A percentile compares a stretch with the other conserved stretches of the same genome.
Conservation (phyloP, 1,284 basidiomycete species). For the Wallemia hederae region DNA sequence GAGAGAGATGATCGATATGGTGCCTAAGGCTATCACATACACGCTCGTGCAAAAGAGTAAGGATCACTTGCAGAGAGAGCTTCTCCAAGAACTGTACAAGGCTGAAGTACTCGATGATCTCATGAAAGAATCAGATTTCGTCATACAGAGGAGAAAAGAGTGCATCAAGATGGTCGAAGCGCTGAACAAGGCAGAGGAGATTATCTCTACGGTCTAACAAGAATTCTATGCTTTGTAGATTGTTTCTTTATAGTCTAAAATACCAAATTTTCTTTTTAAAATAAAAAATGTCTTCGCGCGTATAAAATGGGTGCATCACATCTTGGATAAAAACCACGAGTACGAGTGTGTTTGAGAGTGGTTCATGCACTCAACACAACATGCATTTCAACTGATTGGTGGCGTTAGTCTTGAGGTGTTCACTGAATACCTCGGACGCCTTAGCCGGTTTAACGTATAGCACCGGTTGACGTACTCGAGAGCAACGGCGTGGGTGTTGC, state of each 20-base stretch:
- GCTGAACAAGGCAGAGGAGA: conserved; percentile 70
- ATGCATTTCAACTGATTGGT: neutral
- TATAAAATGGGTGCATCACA: no score
- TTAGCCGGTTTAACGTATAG: neutral
- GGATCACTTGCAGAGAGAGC: conserved; percentile 66
- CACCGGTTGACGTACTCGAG: neutral
- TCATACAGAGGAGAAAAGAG: conserved; percentile 36
- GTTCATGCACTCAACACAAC: neutral
- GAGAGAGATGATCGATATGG: conserved; percentile 98
- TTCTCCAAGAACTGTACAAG: conserved; percentile 58
- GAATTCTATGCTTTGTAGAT: neutral
- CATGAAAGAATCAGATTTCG: conserved; percentile 3
- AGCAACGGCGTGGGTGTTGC: neutral
- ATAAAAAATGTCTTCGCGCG: neutral
- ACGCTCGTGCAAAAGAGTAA: conserved; percentile 78
- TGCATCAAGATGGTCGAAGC: conserved; percentile 63
- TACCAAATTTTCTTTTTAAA: neutral
- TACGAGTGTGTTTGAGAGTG: neutral
- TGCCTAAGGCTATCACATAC: conserved; percentile 83
- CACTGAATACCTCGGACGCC: no score
- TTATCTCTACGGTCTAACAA: conserved; percentile 11
- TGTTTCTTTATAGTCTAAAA: neutral
- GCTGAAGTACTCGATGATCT: conserved; percentile 5
- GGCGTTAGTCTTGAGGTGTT: neutral
- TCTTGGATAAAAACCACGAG: neutral